Base-by-base conservation (phyloP, 345 rosid species). In the Tarenaya hassleriana region DNA sequence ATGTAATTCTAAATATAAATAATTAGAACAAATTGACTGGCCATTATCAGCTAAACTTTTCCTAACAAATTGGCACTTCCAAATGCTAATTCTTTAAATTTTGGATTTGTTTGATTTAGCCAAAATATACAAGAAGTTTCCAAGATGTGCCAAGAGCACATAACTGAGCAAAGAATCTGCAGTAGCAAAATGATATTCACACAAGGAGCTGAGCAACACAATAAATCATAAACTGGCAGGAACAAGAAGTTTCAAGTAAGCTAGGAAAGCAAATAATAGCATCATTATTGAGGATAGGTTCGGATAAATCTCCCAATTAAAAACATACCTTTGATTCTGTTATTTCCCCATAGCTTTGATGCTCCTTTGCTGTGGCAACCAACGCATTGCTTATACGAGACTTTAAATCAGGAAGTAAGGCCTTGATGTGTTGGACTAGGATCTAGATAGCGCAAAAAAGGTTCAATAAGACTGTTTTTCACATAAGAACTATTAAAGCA, bases 371-470 rank as follows among this genome's bases (percentile, higher is more conserved):
- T 41, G 74, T 71, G 46, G 77, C 72, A 63, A 37, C 61, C 70
- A 75, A 40, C 55, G 63, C 75, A 63, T 61, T 73, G 50, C 71
- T 77, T 41, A 83, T 66, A 49, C 66, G 72, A 11, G 82, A 60
- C 69, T 79, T 83, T 80, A 83, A 72, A 63, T 67, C 55, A 13
- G 86, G 91, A 58, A 79, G 73, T 48, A 75, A 63, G 15, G 17
- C 66, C 73, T 72, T 75, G 65, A 83, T 75, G 66, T 75, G 91
- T 60, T 75, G 80, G 63, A 73, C 82, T 45, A 83, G 72, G 42
- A 79, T 75, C 91, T 83, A 69, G 29, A 49, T 47, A 31, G 37
- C 8, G 44, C 8, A 43, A 56, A 40, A 55, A 10, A 55, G 17
- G 29, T 31, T 54, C 46, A 41, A 35, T 67, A 10, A 60, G 47